Percentiles rank a stretch among this genome's conserved stretches.
These are phyloP conservation scores for Dipteronia sinensis DNA, from an alignment of 345 rosid species.

Conservation along the genomic window DNA sequence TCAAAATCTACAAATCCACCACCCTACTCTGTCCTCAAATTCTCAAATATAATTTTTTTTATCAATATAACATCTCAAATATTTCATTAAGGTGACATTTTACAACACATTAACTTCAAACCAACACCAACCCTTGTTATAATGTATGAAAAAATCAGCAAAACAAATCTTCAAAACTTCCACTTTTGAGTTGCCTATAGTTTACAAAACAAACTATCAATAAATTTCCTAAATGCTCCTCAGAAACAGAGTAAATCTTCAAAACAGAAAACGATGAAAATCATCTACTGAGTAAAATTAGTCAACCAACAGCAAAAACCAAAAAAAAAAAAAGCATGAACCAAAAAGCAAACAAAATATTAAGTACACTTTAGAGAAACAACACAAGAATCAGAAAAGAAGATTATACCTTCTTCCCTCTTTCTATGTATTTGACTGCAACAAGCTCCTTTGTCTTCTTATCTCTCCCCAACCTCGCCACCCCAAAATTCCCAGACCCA, in stretches of 20 bases:
- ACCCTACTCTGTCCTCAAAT: neutral
- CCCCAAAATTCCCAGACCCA: conserved; percentile 92
- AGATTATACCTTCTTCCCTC: conserved; percentile 79
- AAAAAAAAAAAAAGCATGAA: neutral
- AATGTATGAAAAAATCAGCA: neutral
- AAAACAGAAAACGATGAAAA: too few species aligned
- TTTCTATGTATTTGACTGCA: conserved; percentile 91
- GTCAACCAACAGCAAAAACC: neutral
- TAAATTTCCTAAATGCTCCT: neutral
- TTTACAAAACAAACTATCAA: neutral
- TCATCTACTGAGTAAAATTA: too few species aligned
- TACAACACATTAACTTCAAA: neutral
- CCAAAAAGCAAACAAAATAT: too few species aligned
- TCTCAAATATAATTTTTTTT: too few species aligned
- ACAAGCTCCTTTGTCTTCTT: conserved; percentile 81
- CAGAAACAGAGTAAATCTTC: neutral
- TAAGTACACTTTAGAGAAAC: too few species aligned
- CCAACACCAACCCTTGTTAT: neutral
- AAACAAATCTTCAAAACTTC: neutral
- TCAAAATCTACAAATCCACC: neutral
- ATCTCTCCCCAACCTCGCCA: conserved; percentile 80
- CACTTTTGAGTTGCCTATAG: neutral
- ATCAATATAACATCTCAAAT: neutral
- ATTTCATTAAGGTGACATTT: neutral
- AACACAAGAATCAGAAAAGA: neutral